Base-by-base conservation (phyloP, 108 stramenopile species). In the Mediolabrus comicus region DNA sequence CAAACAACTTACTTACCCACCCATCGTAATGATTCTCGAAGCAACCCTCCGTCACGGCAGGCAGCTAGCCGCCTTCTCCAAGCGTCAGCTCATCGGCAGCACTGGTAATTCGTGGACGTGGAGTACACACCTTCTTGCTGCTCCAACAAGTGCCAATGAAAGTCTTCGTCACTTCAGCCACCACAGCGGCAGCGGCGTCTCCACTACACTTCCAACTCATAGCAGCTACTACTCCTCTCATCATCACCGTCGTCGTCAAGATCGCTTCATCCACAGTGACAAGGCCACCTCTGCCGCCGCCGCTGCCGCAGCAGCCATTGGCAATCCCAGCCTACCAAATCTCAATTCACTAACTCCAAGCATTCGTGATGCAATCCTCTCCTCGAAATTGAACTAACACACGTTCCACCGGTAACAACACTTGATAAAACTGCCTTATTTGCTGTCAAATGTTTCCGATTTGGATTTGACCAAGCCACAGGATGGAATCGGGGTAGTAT, bases 401-500 rank as follows among this genome's bases (percentile, higher is more conserved):
- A 94, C 56, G 39, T 62, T 1, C 41, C 49, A 43, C 93, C 93
- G 2, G 41, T 80, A 52, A 76, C 67, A 9, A 51, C 73, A 0
- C 11, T 49, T 2, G 90, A 92, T 63, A 69, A 79, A n/a, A 31
- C 77, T 28, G 90, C 93, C 19, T 74, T 75, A n/a, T 67, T 64
- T 31, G 72, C 89, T 7, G 86, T 87, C 56, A 86, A 88, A 65
- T 75, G 59, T n/a, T 80, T 90, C 2, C 75, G 90, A 17, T 59
- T 74, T 14, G 38, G 75, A 13, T 91, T 94, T 69, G 92, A 91
- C 49, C 41, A 54, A 27, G 61, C 71, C 13, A 84, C 85, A 4
- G 88, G 88, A 62, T 94, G 92, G 92, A 87, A 77, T 39, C 69
- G 79, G 29, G 83, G 88, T 4, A 53, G 57, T 14, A 81, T 87